Conservation (phyloP, 345 rosid species). For the Hibiscus syriacus region DNA sequence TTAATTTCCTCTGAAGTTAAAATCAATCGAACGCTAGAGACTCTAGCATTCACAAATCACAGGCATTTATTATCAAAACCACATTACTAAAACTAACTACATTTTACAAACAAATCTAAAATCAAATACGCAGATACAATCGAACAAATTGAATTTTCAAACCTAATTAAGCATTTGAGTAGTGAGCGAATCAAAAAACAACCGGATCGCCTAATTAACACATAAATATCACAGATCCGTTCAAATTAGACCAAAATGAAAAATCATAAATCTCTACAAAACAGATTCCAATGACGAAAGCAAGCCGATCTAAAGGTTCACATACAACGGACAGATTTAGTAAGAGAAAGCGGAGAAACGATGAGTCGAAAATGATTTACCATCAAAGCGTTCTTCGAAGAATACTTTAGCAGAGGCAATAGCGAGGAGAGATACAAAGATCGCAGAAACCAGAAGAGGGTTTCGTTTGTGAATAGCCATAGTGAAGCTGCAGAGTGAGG, state of each 20-base stretch:
- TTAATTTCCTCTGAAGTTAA: background rate
- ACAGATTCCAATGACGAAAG: background rate
- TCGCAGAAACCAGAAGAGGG: constrained; percentile 24
- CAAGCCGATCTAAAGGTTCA: constrained; percentile 6
- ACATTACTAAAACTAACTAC: background rate
- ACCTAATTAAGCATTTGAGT: background rate
- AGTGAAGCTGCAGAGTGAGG: constrained; percentile 10
- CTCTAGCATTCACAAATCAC: background rate
- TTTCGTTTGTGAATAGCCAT: constrained; percentile 30
- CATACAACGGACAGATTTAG: background rate
- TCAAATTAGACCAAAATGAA: background rate
- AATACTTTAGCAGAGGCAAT: constrained; percentile 57
- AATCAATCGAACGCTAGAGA: background rate
- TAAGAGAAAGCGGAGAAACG: background rate
- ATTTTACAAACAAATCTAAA: background rate
- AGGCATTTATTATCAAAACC: background rate
- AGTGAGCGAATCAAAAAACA: background rate
- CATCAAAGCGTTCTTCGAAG: constrained; percentile 90
- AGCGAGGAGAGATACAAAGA: constrained; percentile 32
- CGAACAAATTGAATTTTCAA: background rate
- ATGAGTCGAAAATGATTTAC: constrained; percentile 28
- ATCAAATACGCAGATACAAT: constrained; percentile 13
- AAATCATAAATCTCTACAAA: background rate
- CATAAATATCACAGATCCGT: constrained; percentile 1
- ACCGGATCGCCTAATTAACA: constrained; percentile 11